A percentile compares a stretch with the other conserved stretches of the same genome.
Evolutionary conservation across 1,139 yeast genomes (phyloP).

Genomic region (Yamadazyma kanchanaburiensis): DNA sequence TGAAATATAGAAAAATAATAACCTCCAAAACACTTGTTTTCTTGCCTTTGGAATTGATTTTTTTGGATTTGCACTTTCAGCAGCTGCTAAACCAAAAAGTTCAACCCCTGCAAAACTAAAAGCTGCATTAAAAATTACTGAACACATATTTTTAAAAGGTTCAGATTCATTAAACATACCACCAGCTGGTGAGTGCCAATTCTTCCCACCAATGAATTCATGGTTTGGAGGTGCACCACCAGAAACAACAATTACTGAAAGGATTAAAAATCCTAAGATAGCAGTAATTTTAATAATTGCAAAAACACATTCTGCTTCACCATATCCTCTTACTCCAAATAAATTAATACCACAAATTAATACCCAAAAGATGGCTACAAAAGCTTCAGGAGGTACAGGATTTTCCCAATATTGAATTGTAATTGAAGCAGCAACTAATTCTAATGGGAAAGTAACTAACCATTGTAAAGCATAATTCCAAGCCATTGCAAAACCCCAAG

Average conservation of each 20-base stretch:
- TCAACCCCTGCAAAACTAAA: constrained; percentile 59
- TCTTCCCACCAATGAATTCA: constrained; percentile 27
- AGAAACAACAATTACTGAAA: constrained; percentile 26
- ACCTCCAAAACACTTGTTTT: constrained; percentile 34
- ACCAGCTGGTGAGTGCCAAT: constrained; percentile 31
- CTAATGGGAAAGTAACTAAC: constrained; percentile 36
- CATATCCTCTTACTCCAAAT: constrained; percentile 36
- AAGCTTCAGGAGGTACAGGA: constrained; percentile 25
- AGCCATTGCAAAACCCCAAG: constrained; percentile 40
- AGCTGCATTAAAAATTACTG: constrained; percentile 84
- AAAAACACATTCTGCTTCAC: constrained; percentile 32
- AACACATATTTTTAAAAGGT: constrained; percentile 70
- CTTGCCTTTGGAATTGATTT: constrained; percentile 32
- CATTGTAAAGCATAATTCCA: constrained; percentile 43
- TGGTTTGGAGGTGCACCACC: constrained; percentile 37
- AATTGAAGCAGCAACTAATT: constrained; percentile 37
- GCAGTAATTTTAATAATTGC: constrained; percentile 29
- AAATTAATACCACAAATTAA: constrained; percentile 26
- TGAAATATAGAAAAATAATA: constrained; percentile 27
- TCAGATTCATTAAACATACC: constrained; percentile 25
- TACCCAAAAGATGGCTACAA: constrained; percentile 29
- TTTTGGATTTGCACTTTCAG: constrained; percentile 32
- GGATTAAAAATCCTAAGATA: constrained; percentile 29
- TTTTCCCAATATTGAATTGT: constrained; percentile 30
- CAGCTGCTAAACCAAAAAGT: constrained; percentile 35